Base-by-base conservation (phyloP, 108 stramenopile species). In the Cyclotella baltica region DNA sequence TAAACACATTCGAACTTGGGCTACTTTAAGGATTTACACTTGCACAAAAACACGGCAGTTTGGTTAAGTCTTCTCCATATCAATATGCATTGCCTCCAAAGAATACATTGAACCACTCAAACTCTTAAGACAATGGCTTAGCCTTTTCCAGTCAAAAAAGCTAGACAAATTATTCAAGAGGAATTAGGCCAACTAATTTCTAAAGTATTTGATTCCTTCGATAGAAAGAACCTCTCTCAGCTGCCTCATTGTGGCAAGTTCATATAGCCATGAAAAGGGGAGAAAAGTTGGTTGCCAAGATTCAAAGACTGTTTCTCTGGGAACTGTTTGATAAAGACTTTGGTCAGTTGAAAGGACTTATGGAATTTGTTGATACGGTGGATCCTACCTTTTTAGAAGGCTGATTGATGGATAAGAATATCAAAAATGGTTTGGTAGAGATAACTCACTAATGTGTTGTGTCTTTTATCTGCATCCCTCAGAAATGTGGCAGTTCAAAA, bases 261-360 rank as follows among this genome's bases (percentile, higher is more conserved):
- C 98, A 98, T 77, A 70, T 93, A 65, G 98, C 98, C 15, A 94
- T 92, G 28, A 95, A 91, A 52, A 89, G 92, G 22, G 83, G 90
- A 35, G 71, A 93, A 34, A 85, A 67, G 31, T 88, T 95, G 67
- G 96, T 96, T 8, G 88, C 98, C 18, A 98, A 98, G 73, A 85
- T 99, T 13, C 98, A 99, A 70, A 78, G 98, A 38, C 94, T 95
- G 73, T 96, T 93, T 70, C 73, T 99, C 30, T 70, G 90, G 74
- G 93, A 93, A 64, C 74, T 98, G 10, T 98, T 99, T 83, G 95
- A 94, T 50, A 96, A 98, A 13, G 98, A 99, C 87, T 86, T 98
- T 30, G 93, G 90, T 29, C 96, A 98, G 62, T 78, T 96, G 53
- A 88, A 88, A 28, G 89, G 92, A 29, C 76, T 98, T 30, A 97